A percentile compares a stretch with the other conserved stretches of the same genome.
Conservation (phyloP, 2,329 filamentous ascomycete species). For the Hypoxylon sp. region DNA sequence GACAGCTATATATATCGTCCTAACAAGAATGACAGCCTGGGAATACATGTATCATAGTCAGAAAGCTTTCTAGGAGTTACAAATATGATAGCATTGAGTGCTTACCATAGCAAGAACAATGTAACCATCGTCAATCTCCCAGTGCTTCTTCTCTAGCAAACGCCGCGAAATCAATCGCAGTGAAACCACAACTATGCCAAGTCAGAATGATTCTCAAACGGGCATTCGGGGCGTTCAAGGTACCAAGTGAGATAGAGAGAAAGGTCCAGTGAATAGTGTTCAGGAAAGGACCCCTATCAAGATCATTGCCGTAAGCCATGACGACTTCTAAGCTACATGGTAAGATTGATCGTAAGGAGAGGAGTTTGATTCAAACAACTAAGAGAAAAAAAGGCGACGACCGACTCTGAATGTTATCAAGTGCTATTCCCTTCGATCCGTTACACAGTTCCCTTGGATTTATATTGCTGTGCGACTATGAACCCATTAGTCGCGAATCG, state of each 20-base stretch:
- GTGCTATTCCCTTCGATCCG: too few relatives aligned
- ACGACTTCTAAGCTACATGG: neutral
- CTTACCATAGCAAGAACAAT: neutral
- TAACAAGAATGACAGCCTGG: neutral
- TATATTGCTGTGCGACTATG: neutral
- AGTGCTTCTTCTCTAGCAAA: neutral
- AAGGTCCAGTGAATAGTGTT: conserved; percentile 1
- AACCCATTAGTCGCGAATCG: neutral
- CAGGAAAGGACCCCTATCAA: conserved; percentile 1
- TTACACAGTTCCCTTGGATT: too few relatives aligned
- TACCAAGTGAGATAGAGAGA: neutral
- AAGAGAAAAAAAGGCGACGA: too few relatives aligned
- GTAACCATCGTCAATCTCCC: neutral
- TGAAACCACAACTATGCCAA: neutral
- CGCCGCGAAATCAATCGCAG: conserved; percentile 1
- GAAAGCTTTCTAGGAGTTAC: neutral
- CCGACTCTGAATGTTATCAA: too few relatives aligned
- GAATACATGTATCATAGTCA: neutral
- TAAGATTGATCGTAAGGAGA: neutral
- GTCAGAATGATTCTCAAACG: neutral
- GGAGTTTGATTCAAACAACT: too few relatives aligned
- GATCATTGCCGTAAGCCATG: conserved; percentile 3
- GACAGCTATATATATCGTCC: neutral
- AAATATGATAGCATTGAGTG: neutral
- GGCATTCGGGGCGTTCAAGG: neutral